Percentiles rank a stretch among this genome's conserved stretches.
Evolutionary conservation across 2,329 filamentous ascomycete genomes (phyloP).

Genomic region (Penicillium digitatum): DNA sequence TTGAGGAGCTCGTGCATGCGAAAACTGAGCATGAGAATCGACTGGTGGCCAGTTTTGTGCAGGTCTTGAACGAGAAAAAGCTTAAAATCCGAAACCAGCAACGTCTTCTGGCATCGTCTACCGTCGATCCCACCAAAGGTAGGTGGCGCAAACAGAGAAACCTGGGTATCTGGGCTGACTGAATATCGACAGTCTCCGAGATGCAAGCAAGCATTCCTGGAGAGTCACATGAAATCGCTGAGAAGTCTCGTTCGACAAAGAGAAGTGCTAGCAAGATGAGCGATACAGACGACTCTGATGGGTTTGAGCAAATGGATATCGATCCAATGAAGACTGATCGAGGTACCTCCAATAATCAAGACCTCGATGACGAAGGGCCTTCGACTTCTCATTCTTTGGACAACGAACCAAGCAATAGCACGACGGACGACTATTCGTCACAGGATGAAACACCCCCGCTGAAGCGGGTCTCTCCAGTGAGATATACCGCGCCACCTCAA

Average conservation of each 20-base stretch:
- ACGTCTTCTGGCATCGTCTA: constrained; percentile 51
- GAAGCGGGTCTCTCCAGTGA: neutral
- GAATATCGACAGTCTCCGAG: constrained; percentile 23
- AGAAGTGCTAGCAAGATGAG: constrained; percentile 23
- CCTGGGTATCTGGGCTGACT: neutral
- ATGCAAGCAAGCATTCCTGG: constrained; percentile 20
- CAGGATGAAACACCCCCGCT: neutral
- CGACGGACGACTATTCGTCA: constrained; percentile 29
- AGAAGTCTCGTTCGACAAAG: constrained; percentile 23
- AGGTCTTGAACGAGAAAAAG: constrained; percentile 61
- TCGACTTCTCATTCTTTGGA: constrained; percentile 35
- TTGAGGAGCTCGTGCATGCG: constrained; percentile 55
- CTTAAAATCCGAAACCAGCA: constrained; percentile 62
- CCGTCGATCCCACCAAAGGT: constrained; percentile 42
- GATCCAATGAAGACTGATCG: constrained; percentile 20
- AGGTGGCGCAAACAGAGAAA: constrained; percentile 3
- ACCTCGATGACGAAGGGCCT: constrained; percentile 26
- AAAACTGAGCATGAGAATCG: constrained; percentile 56
- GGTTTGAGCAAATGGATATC: constrained; percentile 38
- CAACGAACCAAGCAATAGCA: constrained; percentile 31
- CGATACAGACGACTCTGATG: constrained; percentile 31
- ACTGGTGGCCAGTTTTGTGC: constrained; percentile 56
- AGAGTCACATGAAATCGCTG: constrained; percentile 11
- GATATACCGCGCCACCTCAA: constrained; percentile 29
- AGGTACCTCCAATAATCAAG: constrained; percentile 15